Evolutionary conservation across 805 yeast species (phyloP), one percentile per base, ranked within the genome.

Genomic region (Komagataella pastoris): DNA sequence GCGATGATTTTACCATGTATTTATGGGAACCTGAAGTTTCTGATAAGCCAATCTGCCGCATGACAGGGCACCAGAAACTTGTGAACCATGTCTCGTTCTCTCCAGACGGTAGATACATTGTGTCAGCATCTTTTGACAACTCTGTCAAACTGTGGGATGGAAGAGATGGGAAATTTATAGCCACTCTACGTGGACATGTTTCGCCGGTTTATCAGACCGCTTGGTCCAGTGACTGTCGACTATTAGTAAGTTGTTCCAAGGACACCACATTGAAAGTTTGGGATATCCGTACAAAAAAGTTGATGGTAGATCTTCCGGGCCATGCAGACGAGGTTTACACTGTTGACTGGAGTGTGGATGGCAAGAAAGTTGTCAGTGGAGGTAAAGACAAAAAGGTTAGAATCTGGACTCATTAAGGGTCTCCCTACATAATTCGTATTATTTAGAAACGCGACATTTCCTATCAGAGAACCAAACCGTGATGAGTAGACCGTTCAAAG

Each of bases 331-430:
- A 93, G 68, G 96, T 93, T 0, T 93, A 80, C 64, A 95, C 97
- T 0, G 97, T 93, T 3, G 99, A 93, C 61, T 93, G 99, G 99
- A 87, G 97, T 71, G 80, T 85, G 52, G 99, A 93, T 64, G 99
- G 99, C 48, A 79, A 78, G 57, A 75, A 83, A 57, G 98, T 93
- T 10, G 95, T 91, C n/a, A 87, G 97, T 64, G 99, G 98, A 18
- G 98, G 99, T 50, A 90, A 89, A 63, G 99, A 93, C 65, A 93
- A 90, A 66, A 85, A 85, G 75, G 89, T 93, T 21, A 76, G 97
- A 61, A 71, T 93, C 54, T 93, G 99, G 99, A 80, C 93, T n/a
- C 88, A 83, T 62, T 83, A 62, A 57, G 50, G 10, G n/a, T 21
- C n/a, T 48, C 17, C 17, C 48, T 48, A 43, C 19, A 17, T 19